Conservation (phyloP, 257 asterid genomes). For the Rehmannia glutinosa region DNA sequence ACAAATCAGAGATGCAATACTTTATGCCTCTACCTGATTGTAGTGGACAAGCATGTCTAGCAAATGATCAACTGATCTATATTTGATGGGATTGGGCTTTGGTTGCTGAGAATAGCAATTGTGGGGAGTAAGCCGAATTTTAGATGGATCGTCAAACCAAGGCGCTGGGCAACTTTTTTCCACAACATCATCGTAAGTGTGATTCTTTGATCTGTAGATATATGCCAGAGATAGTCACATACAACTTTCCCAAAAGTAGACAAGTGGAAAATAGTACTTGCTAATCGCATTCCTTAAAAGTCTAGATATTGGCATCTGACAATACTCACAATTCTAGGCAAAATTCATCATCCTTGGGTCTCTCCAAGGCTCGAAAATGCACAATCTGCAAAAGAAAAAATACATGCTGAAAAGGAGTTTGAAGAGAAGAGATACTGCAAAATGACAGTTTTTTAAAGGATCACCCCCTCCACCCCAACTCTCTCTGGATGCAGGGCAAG, state of each 20-base stretch:
- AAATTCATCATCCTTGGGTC: conserved; percentile 92
- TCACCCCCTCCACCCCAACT: not conserved
- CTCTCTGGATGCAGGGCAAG: not conserved
- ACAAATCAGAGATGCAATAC: not conserved
- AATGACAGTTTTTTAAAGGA: not conserved
- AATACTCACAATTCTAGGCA: conserved; percentile 84
- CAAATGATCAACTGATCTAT: conserved; percentile 81
- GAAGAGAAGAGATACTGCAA: not conserved
- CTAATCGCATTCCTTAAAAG: conserved; percentile 9
- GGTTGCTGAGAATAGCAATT: conserved; percentile 99
- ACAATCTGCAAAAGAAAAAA: conserved; percentile 55
- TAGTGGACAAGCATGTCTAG: conserved; percentile 95
- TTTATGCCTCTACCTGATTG: conserved; percentile 66
- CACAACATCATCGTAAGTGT: conserved; percentile 93
- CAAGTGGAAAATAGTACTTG: conserved; percentile 14
- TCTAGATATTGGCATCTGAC: conserved; percentile 1
- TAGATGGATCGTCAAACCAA: conserved; percentile 86
- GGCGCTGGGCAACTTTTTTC: conserved; percentile 83
- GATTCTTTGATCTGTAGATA: conserved; percentile 73
- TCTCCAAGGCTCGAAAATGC: conserved; percentile 85
- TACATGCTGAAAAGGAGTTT: not conserved
- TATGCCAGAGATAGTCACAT: conserved; percentile 20
- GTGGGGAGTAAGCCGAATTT: conserved; percentile 96
- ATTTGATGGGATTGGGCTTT: conserved; percentile 83
- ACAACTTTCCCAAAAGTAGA: not conserved